Evolutionary conservation across 148 eudicot species (phyloP).

Genomic region (Tetragonia tetragonoides): DNA sequence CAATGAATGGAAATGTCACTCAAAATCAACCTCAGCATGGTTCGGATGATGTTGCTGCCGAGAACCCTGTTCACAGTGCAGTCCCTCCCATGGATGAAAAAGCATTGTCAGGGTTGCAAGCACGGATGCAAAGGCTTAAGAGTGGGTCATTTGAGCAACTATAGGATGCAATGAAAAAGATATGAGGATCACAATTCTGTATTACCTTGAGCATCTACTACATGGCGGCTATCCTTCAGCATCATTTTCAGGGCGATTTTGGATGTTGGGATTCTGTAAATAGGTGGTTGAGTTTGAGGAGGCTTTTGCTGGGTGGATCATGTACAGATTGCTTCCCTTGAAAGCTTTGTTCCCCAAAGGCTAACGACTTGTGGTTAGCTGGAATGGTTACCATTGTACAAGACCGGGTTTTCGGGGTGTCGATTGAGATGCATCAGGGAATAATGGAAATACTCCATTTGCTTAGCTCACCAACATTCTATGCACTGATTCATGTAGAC

Average conservation of each 20-base stretch:
- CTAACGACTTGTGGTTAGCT: conserved; percentile 15
- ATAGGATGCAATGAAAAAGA: conserved; percentile 19
- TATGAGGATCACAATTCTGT: background rate
- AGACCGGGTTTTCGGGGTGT: conserved; percentile 4
- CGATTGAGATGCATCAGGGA: background rate
- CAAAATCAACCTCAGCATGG: conserved; percentile 41
- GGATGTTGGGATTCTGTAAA: conserved; percentile 27
- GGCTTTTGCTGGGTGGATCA: conserved; percentile 6
- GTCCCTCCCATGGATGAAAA: conserved; percentile 94
- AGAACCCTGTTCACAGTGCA: conserved; percentile 57
- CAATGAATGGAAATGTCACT: conserved; percentile 51
- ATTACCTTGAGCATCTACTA: background rate
- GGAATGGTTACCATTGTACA: conserved; percentile 8
- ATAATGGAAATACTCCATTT: background rate
- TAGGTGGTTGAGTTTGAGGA: conserved; percentile 16
- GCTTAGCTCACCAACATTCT: background rate
- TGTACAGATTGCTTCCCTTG: conserved; percentile 3
- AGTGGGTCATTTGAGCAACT: conserved; percentile 83
- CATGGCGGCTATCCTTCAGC: conserved; percentile 2
- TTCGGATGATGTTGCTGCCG: conserved; percentile 34
- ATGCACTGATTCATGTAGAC: conserved; percentile 20
- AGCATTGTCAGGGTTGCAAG: conserved; percentile 95
- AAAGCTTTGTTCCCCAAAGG: conserved; percentile 9
- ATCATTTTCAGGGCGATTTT: conserved; percentile 3
- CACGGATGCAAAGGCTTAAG: conserved; percentile 95